These are phyloP conservation scores for Malus orientalis DNA, from an alignment of 306 rosid species.

Conservation along the genomic window DNA sequence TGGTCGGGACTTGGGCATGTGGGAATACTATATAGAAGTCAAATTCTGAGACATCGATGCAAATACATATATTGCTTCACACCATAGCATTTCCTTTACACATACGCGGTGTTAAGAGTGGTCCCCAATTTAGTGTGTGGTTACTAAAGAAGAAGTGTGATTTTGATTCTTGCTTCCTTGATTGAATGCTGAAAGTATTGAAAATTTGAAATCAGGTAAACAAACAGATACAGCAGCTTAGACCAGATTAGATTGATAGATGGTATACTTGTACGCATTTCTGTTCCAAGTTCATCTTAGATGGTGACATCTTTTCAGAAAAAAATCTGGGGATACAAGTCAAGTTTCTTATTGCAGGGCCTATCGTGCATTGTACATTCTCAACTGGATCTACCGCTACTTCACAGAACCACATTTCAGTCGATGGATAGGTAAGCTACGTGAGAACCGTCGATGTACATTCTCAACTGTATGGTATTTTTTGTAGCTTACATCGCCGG, in stretches of 20 bases:
- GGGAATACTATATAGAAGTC: not conserved
- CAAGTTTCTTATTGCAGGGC: constrained; percentile 54
- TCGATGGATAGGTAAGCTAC: constrained; percentile 71
- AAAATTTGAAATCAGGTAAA: not conserved
- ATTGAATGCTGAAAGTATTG: not conserved
- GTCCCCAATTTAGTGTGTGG: not conserved
- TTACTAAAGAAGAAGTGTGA: not conserved
- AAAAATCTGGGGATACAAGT: not conserved
- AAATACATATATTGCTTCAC: not conserved
- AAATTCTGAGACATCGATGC: too few species aligned
- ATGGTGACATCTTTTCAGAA: not conserved
- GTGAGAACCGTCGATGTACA: not conserved
- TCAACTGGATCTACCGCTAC: constrained; percentile 97
- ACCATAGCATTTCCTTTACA: not conserved
- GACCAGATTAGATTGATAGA: not conserved
- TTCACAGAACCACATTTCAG: constrained; percentile 59
- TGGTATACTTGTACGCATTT: not conserved
- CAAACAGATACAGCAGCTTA: not conserved
- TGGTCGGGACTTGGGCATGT: not conserved
- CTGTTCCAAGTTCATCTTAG: not conserved
- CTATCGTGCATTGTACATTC: constrained; percentile 86
- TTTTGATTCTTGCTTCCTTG: not conserved
- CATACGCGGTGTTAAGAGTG: not conserved
- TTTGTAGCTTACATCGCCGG: constrained; percentile 72
- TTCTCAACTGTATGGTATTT: not conserved